Evolutionary conservation across 768 basidiomycete species (phyloP), one percentile per base, ranked within the genome.

Genomic region (Tubosaeta sp.): DNA sequence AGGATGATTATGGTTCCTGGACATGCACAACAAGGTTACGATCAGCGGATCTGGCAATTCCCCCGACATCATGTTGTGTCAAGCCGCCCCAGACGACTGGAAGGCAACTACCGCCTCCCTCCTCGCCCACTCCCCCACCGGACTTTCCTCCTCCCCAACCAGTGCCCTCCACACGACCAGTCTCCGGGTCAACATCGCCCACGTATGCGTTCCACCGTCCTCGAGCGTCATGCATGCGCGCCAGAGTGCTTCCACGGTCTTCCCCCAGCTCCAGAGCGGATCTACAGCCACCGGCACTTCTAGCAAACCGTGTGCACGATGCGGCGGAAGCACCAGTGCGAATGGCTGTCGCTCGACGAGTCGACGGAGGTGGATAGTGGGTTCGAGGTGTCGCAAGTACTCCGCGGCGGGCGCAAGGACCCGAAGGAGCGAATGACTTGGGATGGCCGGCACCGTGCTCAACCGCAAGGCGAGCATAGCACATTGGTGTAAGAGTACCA

Each of bases 121-220:
- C 39, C 84, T 71, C n/a, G 73, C 78, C 84, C 84, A 87, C 55
- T 85, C 82, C 6, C 78, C 77, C 1, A 75, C 61, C 22, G 50
- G 52, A 45, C 65, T 69, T 4, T 59, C 65, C 19, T 72, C 70
- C 6, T 59, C 62, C 4, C 79, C 80, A 3, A 65, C 69, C 10
- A 79, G 53, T 1, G 75, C 67, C 55, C 80, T 74, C 83, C 83
- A 86, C 7, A 83, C 48, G 34, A 89, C 61, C 55, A 87, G 45
- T 52, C 84, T 72, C 33, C 68, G 67, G 2, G 79, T 84, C 52
- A 89, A 61, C 16, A 65, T 64, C 51, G 75, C 76, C 85, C 85
- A 86, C n/a, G 58, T 1, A 66, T 54, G 6, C 70, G 52, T 54
- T 0, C 34, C 50, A 4, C 52, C 45, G 11, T 51, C 53, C 2